Evolutionary conservation across 2,329 filamentous ascomycete species (phyloP), one percentile per base, ranked within the genome.

Genomic region (Penicillium italicum): DNA sequence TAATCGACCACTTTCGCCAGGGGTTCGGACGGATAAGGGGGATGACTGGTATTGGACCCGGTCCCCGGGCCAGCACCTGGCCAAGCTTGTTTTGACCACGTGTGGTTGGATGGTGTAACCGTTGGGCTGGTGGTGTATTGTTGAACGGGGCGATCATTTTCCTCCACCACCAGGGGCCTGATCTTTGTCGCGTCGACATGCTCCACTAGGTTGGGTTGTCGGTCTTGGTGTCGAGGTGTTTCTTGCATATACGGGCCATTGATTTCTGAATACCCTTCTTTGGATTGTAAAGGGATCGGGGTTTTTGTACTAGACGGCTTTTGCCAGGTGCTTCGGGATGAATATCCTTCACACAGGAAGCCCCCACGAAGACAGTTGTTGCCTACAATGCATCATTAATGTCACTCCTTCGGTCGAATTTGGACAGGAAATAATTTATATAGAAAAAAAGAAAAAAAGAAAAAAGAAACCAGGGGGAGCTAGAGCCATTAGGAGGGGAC

Each of bases 321-420:
- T 61, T 88, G 85, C 86, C 89, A 94, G 49, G 84, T 81, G 40
- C 86, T 85, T 66, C 90, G 84, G 64, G 89, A 86, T 52, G 89
- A 89, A 74, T 99, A 99, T 49, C 94, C 94, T 64, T 90, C 88
- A 72, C 94, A 99, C 33, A 90, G 79, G 72, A 97, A 97, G 16
- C 90, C 90, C 42, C 94, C 93, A 58, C 91, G 88, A 53, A 89
- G 81, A 75, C 94, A 99, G 69, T 99, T 97, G 70, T 87, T 89
- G 76, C 89, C 89, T 93, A 60, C 48, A 53, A 57, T 47, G 28
- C 44, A 53, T 58, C 47, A 47, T 57, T 56, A 59, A 53, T 48
- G 58, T 53, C 46, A 38, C 40, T 37, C 52, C 11, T 54, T 48
- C 14, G 12, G 20, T 40, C 50, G 18, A 49, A 57, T 14, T n/a